phyloP scores from a whole-genome alignment of 2,329 filamentous ascomycete genomes.

The Ophiostoma sp. region DNA sequence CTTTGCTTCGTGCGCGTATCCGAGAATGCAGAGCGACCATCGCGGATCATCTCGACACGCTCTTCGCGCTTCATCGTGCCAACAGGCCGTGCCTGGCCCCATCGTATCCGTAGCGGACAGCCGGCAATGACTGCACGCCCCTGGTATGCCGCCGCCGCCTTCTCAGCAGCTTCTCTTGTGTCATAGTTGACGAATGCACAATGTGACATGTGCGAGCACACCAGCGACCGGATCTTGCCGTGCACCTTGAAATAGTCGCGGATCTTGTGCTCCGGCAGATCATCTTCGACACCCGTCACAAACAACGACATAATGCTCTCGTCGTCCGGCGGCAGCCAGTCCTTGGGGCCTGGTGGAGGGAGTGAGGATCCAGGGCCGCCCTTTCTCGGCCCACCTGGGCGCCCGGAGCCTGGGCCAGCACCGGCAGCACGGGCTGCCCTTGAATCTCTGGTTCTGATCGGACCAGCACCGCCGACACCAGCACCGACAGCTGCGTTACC shows the following conservation, averaged over 20 bases:
- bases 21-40: slow-evolving; percentile 60
- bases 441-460: slow-evolving; percentile 69
- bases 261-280: slow-evolving; percentile 85
- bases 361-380: slow-evolving; percentile 58
- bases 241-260: slow-evolving; percentile 85
- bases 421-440: slow-evolving; percentile 46
- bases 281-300: slow-evolving; percentile 91
- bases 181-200: slow-evolving; percentile 96
- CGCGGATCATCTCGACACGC: slow-evolving; percentile 71
- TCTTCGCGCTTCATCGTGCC: slow-evolving; percentile 88
- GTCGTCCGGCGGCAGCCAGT: slow-evolving; percentile 80
- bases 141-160: slow-evolving; percentile 75
- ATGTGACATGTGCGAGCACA: slow-evolving; percentile 95
- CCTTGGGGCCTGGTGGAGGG: slow-evolving; percentile 72
- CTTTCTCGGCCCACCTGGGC: slow-evolving; percentile 25
- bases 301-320: slow-evolving; percentile 88
- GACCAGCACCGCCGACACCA: slow-evolving; percentile 60
- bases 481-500: slow-evolving; percentile 50
- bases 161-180: slow-evolving; percentile 76
- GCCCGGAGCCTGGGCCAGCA: slow-evolving; percentile 37
- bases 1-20: slow-evolving; percentile 35
- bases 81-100: slow-evolving; percentile 87
- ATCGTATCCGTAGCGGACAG: slow-evolving; percentile 82
- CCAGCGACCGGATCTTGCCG: slow-evolving; percentile 83
- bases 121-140: slow-evolving; percentile 86